Conservation (phyloP, 176 grass and related monocot species). For the Oryza australiensis region DNA sequence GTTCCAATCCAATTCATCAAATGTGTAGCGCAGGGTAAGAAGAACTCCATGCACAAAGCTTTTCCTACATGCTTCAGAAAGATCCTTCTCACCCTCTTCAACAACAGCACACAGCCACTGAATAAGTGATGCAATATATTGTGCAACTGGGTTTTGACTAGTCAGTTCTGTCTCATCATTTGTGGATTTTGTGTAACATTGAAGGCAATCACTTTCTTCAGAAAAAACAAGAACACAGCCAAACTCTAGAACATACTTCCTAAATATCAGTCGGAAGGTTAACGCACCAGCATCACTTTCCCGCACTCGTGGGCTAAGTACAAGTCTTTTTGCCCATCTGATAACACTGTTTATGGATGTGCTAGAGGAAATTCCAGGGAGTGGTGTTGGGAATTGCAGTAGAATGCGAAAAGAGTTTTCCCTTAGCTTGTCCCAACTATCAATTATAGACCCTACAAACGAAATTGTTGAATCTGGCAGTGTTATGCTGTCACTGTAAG, state of each 20-base stretch:
- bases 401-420: conserved; percentile 89
- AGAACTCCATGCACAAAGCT: conserved; percentile 95
- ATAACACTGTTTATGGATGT: conserved; percentile 70
- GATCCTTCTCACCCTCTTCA: conserved; percentile 83
- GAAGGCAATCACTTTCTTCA: conserved; percentile 52
- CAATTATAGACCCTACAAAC: conserved; percentile 92
- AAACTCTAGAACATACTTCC: conserved; percentile 93
- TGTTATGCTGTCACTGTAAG: conserved; percentile 71
- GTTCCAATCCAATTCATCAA: conserved; percentile 97
- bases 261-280: conserved; percentile 88
- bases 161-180: conserved; percentile 47
- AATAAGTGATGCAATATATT: conserved; percentile 75
- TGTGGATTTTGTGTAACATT: conserved; percentile 43
- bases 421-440: conserved; percentile 94
- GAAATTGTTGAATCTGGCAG: conserved; percentile 87
- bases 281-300: conserved; percentile 99
- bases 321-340: conserved; percentile 81
- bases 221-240: conserved; percentile 68
- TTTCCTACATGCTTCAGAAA: conserved; percentile 85
- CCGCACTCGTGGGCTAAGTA: conserved; percentile 85
- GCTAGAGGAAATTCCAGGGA: conserved; percentile 87
- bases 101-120: conserved; percentile 80
- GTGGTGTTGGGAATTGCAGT: conserved; percentile 86
- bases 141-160: conserved; percentile 56
- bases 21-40: conserved; percentile 88